Evolutionary conservation across 805 yeast genomes (phyloP).

Genomic region (Metschnikowia kofuensis): DNA sequence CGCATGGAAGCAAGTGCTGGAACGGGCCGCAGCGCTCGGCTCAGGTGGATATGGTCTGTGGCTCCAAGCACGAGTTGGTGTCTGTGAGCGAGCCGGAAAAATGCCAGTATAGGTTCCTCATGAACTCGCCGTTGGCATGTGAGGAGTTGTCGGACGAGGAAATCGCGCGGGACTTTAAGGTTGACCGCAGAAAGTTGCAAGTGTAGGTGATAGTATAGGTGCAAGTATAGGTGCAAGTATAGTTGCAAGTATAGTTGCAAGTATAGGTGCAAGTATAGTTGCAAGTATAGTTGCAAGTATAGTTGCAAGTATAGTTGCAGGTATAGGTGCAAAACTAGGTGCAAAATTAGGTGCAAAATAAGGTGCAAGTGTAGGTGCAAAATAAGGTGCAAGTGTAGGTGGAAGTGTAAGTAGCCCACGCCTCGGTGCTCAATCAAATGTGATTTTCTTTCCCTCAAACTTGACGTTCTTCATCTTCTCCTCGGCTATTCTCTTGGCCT

Average conservation of each 20-base stretch:
- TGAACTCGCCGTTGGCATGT: constrained; percentile 49
- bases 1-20: constrained; percentile 83
- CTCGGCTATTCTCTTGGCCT: constrained; percentile 76
- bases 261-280: too few relatives aligned
- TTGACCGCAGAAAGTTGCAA: constrained; percentile 10
- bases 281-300: too few relatives aligned
- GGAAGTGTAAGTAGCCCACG: background rate
- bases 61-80: constrained; percentile 51
- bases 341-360: too few relatives aligned
- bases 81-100: constrained; percentile 84
- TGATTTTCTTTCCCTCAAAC: constrained; percentile 82
- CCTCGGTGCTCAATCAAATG: constrained; percentile 45
- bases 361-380: too few relatives aligned
- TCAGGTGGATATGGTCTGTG: constrained; percentile 63
- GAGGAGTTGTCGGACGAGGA: constrained; percentile 13
- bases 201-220: background rate
- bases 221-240: too few relatives aligned
- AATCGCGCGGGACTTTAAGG: constrained; percentile 11
- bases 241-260: too few relatives aligned
- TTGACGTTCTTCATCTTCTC: constrained; percentile 61
- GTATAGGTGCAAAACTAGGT: too few relatives aligned
- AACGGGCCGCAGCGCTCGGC: constrained; percentile 87
- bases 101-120: constrained; percentile 66
- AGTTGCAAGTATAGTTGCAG: too few relatives aligned
- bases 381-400: too few relatives aligned